Evolutionary conservation across 192 early-diverging fungal genomes (phyloP).

Genomic region (Podila horticola): DNA sequence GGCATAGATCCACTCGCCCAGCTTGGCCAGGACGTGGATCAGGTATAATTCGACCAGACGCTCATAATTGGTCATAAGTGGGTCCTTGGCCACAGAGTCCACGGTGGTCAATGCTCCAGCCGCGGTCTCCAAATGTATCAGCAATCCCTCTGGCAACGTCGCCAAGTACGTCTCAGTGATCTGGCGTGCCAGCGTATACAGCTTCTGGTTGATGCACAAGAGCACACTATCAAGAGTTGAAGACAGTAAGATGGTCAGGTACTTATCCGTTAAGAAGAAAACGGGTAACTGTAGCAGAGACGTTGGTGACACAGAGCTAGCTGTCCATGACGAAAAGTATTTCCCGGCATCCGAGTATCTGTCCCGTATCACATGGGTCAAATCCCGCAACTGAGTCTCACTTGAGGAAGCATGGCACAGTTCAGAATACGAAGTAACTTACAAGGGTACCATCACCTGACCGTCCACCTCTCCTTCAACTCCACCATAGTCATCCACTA

Average conservation of each 20-base stretch:
- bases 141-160: slow-evolving; percentile 28
- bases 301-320: too few species aligned
- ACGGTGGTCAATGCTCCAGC: slow-evolving; percentile 20
- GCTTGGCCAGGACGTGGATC: slow-evolving; percentile 51
- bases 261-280: neutral
- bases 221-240: slow-evolving; percentile 10
- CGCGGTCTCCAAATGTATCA: slow-evolving; percentile 42
- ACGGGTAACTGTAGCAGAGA: too few species aligned
- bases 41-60: slow-evolving; percentile 52
- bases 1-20: slow-evolving; percentile 53
- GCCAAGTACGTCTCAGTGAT: slow-evolving; percentile 38
- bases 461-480: slow-evolving; percentile 54
- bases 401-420: neutral
- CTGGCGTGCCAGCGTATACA: slow-evolving; percentile 25
- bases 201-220: slow-evolving; percentile 37
- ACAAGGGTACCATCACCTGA: slow-evolving; percentile 55
- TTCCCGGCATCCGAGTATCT: too few species aligned
- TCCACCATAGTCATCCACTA: slow-evolving; percentile 50
- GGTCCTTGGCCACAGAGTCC: slow-evolving; percentile 23
- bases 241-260: neutral
- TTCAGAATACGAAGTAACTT: slow-evolving; percentile 1
- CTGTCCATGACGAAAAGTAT: too few species aligned
- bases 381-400: neutral
- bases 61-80: slow-evolving; percentile 54
- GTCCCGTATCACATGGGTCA: neutral